Conservation (phyloP, 192 early-diverging fungal genomes). For the Dissophora globulifera region DNA sequence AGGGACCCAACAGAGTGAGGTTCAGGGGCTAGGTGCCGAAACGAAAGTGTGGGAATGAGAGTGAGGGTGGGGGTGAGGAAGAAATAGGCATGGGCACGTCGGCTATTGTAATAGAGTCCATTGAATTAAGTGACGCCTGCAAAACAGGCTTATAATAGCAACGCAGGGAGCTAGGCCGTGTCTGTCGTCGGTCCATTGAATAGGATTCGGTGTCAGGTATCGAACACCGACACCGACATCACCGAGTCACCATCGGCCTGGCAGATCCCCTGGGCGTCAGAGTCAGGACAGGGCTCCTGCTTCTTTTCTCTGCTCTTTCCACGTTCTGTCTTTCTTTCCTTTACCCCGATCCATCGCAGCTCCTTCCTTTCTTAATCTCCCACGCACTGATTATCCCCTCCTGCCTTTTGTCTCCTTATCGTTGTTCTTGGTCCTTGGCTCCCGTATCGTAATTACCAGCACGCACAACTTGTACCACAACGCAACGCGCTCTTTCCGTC, state of each 20-base stretch:
- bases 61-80: too few species aligned
- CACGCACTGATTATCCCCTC: not conserved
- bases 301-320: too few species aligned
- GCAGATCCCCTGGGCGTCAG: not conserved
- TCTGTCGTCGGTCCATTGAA: slow-evolving; percentile 10
- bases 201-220: not conserved
- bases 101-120: too few species aligned
- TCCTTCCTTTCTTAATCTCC: not conserved
- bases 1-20: too few species aligned
- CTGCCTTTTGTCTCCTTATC: not conserved
- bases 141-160: too few species aligned
- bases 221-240: slow-evolving; percentile 19
- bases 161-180: too few species aligned
- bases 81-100: too few species aligned
- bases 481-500: not conserved
- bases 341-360: not conserved
- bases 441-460: slow-evolving; percentile 4
- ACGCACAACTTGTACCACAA: slow-evolving; percentile 15
- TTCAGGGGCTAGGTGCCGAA: too few species aligned
- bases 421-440: too few species aligned
- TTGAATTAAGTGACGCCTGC: too few species aligned
- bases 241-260: slow-evolving; percentile 24
- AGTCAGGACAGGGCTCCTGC: too few species aligned
- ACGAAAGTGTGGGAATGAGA: too few species aligned
- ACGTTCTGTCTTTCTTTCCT: not conserved